These are phyloP conservation scores for Solanum chilense DNA, from an alignment of 257 asterid species.

Conservation along the genomic window DNA sequence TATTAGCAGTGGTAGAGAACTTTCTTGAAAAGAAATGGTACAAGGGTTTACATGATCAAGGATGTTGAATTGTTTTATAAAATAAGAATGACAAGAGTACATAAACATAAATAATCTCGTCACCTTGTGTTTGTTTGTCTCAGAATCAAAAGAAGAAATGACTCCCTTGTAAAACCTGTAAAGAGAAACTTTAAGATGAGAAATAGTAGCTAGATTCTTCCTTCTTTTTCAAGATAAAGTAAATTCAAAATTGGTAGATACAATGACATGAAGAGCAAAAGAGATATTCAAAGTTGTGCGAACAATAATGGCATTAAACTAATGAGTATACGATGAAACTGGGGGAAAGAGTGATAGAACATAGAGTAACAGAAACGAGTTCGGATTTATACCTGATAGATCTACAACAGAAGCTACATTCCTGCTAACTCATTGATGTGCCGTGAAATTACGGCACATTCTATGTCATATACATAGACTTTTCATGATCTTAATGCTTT, in stretches of 20 bases:
- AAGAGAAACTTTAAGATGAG: slow-evolving; percentile 10
- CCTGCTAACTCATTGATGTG: background rate
- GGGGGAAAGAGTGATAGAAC: background rate
- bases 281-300: background rate
- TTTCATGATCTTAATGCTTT: background rate
- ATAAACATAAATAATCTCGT: background rate
- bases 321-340: background rate
- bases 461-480: background rate
- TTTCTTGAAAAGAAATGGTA: background rate
- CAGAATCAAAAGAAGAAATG: slow-evolving; percentile 32
- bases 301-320: background rate
- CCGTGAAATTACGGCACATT: background rate
- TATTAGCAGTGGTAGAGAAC: background rate
- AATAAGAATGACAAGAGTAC: background rate
- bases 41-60: background rate
- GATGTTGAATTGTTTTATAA: background rate
- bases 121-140: slow-evolving; percentile 40
- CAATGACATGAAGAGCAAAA: background rate
- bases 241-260: background rate
- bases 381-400: background rate
- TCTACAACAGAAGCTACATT: background rate
- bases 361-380: background rate
- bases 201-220: background rate
- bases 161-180: slow-evolving; percentile 45
- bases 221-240: background rate